These are phyloP conservation scores for Ceratonia siliqua DNA, from an alignment of 306 rosid species.

Conservation along the genomic window DNA sequence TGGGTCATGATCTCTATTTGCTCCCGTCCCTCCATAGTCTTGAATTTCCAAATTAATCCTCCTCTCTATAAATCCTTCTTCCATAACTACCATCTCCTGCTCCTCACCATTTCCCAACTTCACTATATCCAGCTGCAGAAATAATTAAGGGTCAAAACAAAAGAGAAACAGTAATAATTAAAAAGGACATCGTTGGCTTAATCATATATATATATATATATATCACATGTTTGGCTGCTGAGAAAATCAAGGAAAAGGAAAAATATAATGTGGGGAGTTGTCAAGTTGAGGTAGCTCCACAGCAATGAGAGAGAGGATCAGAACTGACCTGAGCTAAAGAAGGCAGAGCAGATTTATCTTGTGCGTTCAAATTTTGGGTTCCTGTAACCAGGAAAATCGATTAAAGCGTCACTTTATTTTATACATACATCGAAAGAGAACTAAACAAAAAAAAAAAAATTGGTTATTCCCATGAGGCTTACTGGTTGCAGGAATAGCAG, in stretches of 20 bases:
- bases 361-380: slow-evolving; percentile 19
- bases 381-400: slow-evolving; percentile 26
- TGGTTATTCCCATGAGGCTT: slow-evolving; percentile 2
- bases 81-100: neutral
- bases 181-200: neutral
- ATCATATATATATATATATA: neutral
- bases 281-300: neutral
- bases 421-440: neutral
- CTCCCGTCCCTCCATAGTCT: slow-evolving; percentile 41
- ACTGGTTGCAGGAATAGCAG: slow-evolving; percentile 44
- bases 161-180: neutral
- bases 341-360: slow-evolving; percentile 23
- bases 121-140: slow-evolving; percentile 4
- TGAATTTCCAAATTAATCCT: slow-evolving; percentile 36
- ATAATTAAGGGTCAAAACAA: neutral
- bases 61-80: slow-evolving; percentile 27
- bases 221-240: neutral
- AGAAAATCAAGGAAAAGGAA: neutral
- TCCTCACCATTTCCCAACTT: slow-evolving; percentile 29
- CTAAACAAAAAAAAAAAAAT: neutral
- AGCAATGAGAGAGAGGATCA: neutral
- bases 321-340: slow-evolving; percentile 33
- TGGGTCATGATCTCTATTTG: slow-evolving; percentile 42
- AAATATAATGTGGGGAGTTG: neutral
- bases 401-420: neutral